A percentile compares a stretch with the other conserved stretches of the same genome.
Conservation (phyloP, 1,139 yeast genomes). For the Geotrichum aggregatum region DNA sequence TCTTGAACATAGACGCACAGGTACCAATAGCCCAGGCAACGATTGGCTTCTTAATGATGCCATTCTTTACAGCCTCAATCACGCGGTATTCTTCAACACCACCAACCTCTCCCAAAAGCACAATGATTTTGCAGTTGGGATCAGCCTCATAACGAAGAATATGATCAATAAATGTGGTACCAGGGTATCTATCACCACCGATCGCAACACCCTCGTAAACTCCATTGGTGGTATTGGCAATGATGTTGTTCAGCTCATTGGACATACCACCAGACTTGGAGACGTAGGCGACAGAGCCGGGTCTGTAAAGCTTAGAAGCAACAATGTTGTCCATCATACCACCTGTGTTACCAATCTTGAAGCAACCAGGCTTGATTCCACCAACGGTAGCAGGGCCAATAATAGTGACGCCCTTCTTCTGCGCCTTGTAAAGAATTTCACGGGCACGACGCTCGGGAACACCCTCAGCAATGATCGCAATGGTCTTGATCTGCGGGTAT, state of each 20-base stretch:
- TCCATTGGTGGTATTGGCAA: slow-evolving; percentile 45
- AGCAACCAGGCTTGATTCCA: slow-evolving; percentile 49
- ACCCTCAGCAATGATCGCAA: slow-evolving; percentile 49
- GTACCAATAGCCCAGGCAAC: slow-evolving; percentile 51
- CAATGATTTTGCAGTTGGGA: slow-evolving; percentile 46
- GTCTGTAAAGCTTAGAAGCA: slow-evolving; percentile 47
- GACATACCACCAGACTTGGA: slow-evolving; percentile 51
- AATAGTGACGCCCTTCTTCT: slow-evolving; percentile 46
- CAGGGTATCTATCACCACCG: slow-evolving; percentile 50
- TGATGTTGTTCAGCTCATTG: slow-evolving; percentile 47
- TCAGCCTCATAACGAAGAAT: slow-evolving; percentile 46
- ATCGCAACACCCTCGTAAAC: slow-evolving; percentile 49
- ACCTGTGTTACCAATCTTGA: slow-evolving; percentile 49
- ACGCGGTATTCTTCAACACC: slow-evolving; percentile 50
- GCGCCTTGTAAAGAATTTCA: slow-evolving; percentile 44
- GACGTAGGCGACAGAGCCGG: slow-evolving; percentile 48
- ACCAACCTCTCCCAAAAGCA: slow-evolving; percentile 47
- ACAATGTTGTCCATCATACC: slow-evolving; percentile 51
- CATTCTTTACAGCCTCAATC: slow-evolving; percentile 46
- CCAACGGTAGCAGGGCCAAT: slow-evolving; percentile 50
- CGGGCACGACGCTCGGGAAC: slow-evolving; percentile 50
- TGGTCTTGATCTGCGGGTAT: slow-evolving; percentile 46
- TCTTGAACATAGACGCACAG: slow-evolving; percentile 48
- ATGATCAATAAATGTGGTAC: slow-evolving; percentile 48
- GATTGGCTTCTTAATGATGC: slow-evolving; percentile 45